These are phyloP conservation scores for Lentinula boryana DNA, from an alignment of 768 basidiomycete genomes.

Conservation along the genomic window DNA sequence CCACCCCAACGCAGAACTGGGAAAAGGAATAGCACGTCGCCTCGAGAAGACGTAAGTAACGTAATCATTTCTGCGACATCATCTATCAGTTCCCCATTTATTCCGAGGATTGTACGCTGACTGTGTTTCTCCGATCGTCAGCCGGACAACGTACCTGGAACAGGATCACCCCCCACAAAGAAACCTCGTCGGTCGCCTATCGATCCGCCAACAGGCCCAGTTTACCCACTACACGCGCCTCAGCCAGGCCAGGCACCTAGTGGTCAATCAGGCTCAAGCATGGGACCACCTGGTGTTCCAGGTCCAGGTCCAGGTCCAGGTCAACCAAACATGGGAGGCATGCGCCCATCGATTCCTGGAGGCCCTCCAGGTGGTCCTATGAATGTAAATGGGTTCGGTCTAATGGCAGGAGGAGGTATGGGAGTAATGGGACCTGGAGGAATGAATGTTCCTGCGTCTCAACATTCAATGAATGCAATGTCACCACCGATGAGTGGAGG, in stretches of 20 bases:
- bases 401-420: slow-evolving; percentile 15
- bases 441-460: slow-evolving; percentile 16
- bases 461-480: slow-evolving; percentile 13
- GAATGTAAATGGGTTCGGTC: slow-evolving; percentile 18
- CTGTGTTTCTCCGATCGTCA: slow-evolving; percentile 12
- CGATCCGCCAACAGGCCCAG: slow-evolving; percentile 23
- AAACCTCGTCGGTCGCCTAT: slow-evolving; percentile 45
- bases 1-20: slow-evolving; percentile 24
- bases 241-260: slow-evolving; percentile 18
- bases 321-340: slow-evolving; percentile 30
- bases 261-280: slow-evolving; percentile 7
- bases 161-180: slow-evolving; percentile 54
- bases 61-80: slow-evolving; percentile 4
- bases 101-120: slow-evolving; percentile 1
- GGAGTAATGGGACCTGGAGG: slow-evolving; percentile 8
- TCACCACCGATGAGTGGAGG: slow-evolving; percentile 21
- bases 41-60: slow-evolving; percentile 56
- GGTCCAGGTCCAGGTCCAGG: slow-evolving; percentile 24
- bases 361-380: slow-evolving; percentile 12
- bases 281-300: slow-evolving; percentile 14
- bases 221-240: slow-evolving; percentile 24
- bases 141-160: slow-evolving; percentile 44
- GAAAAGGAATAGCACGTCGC: slow-evolving; percentile 58
- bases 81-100: slow-evolving; percentile 1
- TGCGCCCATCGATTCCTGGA: slow-evolving; percentile 28